Conservation (phyloP, 768 basidiomycete species). For the Termitomyces sp. region DNA sequence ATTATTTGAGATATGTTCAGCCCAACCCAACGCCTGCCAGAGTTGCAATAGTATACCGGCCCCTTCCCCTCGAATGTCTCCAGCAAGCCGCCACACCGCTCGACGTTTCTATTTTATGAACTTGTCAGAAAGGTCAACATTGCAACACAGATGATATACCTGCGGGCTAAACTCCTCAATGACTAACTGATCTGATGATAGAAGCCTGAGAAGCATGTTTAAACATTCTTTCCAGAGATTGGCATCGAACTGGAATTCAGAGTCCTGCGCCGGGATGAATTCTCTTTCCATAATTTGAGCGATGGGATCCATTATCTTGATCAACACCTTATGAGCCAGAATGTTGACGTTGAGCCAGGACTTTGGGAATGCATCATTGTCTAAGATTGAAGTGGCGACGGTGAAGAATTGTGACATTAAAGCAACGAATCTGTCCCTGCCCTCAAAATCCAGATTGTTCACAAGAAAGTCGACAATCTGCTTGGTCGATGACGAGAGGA, state of each 20-base stretch:
- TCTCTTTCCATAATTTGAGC: constrained; percentile 70
- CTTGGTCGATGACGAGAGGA: constrained; percentile 74
- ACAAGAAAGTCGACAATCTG: constrained; percentile 77
- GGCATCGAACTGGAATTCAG: constrained; percentile 62
- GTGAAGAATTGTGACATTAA: constrained; percentile 77
- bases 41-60: constrained; percentile 70
- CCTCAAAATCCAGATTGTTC: constrained; percentile 82
- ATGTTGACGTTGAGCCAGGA: constrained; percentile 92
- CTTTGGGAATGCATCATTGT: constrained; percentile 83
- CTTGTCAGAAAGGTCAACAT: neutral
- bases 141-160: constrained; percentile 32
- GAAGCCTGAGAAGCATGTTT: constrained; percentile 73
- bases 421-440: constrained; percentile 66
- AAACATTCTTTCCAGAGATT: constrained; percentile 80
- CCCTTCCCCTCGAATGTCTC: constrained; percentile 91
- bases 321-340: constrained; percentile 78
- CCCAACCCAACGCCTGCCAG: constrained; percentile 85
- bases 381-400: constrained; percentile 73
- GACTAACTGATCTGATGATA: constrained; percentile 86
- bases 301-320: constrained; percentile 84
- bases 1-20: constrained; percentile 47
- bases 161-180: constrained; percentile 96
- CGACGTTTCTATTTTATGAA: constrained; percentile 68
- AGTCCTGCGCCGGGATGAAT: constrained; percentile 70
- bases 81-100: constrained; percentile 93